A percentile compares a stretch with the other conserved stretches of the same genome.
Evolutionary conservation across 495 filamentous ascomycete species (phyloP).

Genomic region (Trichoderma orchidacearum): DNA sequence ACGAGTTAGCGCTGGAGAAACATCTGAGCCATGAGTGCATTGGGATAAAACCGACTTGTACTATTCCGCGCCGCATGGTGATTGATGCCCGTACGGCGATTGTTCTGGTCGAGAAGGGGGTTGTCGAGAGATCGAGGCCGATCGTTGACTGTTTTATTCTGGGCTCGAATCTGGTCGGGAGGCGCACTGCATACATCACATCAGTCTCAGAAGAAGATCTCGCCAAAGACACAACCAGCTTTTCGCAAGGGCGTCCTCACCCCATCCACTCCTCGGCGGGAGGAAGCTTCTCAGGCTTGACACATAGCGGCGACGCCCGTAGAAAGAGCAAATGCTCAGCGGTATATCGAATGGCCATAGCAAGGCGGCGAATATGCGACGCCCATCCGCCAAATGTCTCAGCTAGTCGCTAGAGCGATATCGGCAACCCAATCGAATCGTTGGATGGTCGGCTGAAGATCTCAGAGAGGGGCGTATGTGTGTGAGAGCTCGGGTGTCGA

Average conservation of each 20-base stretch:
- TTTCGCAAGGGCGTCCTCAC: constrained; percentile 33
- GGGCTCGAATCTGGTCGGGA: constrained; percentile 27
- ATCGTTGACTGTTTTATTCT: constrained; percentile 26
- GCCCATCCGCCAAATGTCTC: not conserved
- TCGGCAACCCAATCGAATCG: not conserved
- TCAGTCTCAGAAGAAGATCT: not conserved
- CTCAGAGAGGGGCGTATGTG: not conserved
- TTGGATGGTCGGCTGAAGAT: not conserved
- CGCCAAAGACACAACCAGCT: not conserved
- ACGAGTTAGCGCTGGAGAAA: not conserved
- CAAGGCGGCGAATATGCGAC: not conserved
- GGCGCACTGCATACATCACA: constrained; percentile 15
- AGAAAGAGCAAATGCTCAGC: constrained; percentile 66
- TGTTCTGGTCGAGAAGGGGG: constrained; percentile 28
- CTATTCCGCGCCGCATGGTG: constrained; percentile 48
- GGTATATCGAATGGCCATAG: constrained; percentile 52
- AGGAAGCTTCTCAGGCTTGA: constrained; percentile 68
- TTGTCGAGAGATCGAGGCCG: constrained; percentile 26
- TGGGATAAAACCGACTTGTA: constrained; percentile 20
- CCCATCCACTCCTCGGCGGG: constrained; percentile 98
- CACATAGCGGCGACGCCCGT: constrained; percentile 69
- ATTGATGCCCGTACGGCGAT: constrained; percentile 46
- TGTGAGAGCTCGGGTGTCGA: not conserved
- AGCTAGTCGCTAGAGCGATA: not conserved
- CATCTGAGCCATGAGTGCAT: not conserved